Evolutionary conservation across 2,329 filamentous ascomycete species (phyloP), one percentile per base, ranked within the genome.

Genomic region (Cercospora janseana): DNA sequence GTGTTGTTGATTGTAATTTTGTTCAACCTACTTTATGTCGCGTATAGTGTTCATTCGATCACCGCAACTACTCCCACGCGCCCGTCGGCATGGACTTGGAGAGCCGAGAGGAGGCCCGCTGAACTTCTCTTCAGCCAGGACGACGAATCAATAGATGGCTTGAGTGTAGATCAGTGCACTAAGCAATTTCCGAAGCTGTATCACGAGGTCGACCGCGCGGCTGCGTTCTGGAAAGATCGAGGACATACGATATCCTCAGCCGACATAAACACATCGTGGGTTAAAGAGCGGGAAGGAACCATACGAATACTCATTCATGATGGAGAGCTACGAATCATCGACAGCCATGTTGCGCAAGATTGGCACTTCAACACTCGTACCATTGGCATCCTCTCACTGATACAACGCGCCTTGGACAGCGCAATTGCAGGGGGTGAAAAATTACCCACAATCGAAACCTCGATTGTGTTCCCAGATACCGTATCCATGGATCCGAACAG

Each of bases 111-210:
- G n/a, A n/a, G n/a, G n/a, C n/a, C n/a, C n/a, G n/a, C n/a, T n/a
- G n/a, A n/a, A n/a, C n/a, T n/a, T n/a, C n/a, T n/a, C n/a, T n/a
- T 35, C 12, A 13, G 13, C 31, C 31, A n/a, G 31, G 31, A 35
- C 31, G 31, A 35, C 5, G 31, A 35, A 16, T 13, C 10, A 8
- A 10, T 35, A 24, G 37, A 41, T 41, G 37, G 20, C 12, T 15
- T 41, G 12, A 41, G 20, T 23, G 20, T 13, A 10, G 37, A 18
- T 3, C 60, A 65, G 54, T 78, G 74, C 72, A 73, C 71, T 29
- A 75, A 78, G 46, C 70, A 77, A 47, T 78, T 79, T 54, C 69
- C 73, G 0, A 74, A 74, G 2, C 62, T 73, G 0, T 77, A 73
- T 63, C 64, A 61, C 51, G 56, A 63, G 5, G 67, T 76, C 20